Evolutionary conservation across 495 filamentous ascomycete genomes (phyloP).

Genomic region (Xylaria castorea): DNA sequence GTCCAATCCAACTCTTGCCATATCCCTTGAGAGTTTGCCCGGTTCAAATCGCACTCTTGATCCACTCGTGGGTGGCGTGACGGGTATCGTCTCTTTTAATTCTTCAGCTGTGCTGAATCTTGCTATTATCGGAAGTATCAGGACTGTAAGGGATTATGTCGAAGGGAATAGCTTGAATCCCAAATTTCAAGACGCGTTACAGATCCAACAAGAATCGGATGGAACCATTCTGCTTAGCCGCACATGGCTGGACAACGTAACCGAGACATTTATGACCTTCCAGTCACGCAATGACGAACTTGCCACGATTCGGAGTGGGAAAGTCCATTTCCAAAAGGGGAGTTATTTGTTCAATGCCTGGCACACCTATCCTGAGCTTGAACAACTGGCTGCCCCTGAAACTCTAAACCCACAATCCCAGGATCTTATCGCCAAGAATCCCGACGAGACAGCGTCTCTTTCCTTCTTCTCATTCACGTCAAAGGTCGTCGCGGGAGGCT

Average conservation of each 20-base stretch:
- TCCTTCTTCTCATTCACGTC: conserved; percentile 68
- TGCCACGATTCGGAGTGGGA: conserved; percentile 49
- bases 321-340: conserved; percentile 55
- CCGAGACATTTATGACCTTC: conserved; percentile 58
- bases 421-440: conserved; percentile 51
- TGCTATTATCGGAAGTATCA: conserved; percentile 65
- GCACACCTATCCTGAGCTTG: conserved; percentile 67
- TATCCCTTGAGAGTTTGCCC: conserved; percentile 56
- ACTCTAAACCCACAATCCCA: conserved; percentile 58
- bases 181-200: conserved; percentile 18
- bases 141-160: conserved; percentile 66
- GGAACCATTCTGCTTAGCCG: conserved; percentile 57
- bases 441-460: conserved; percentile 58
- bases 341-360: conserved; percentile 64
- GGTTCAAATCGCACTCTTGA: conserved; percentile 37
- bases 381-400: conserved; percentile 54
- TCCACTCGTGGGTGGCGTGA: conserved; percentile 58
- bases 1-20: conserved; percentile 59
- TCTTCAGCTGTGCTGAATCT: conserved; percentile 59
- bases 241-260: conserved; percentile 68
- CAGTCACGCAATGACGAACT: conserved; percentile 35
- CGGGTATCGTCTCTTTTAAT: conserved; percentile 60
- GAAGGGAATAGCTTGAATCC: conserved; percentile 44
- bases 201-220: conserved; percentile 40
- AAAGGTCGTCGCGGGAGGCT: conserved; percentile 69